Percentiles rank a stretch among this genome's conserved stretches.
These are phyloP conservation scores for Lachnellula occidentalis DNA, from an alignment of 2,329 filamentous ascomycete species.

Conservation along the genomic window DNA sequence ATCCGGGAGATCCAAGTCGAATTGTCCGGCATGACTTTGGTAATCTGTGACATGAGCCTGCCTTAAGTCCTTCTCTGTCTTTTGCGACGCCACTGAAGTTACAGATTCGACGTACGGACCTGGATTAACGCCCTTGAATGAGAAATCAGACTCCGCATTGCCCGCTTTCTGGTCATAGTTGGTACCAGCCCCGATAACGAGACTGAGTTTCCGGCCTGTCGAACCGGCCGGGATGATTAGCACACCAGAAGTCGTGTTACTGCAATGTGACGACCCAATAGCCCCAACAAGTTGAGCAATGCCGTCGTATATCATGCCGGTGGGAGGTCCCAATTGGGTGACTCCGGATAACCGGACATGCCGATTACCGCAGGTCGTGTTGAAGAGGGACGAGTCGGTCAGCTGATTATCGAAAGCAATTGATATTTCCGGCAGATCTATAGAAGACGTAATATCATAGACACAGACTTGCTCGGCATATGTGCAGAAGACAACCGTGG, in stretches of 20 bases:
- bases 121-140: conserved; percentile 45
- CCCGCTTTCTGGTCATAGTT: conserved; percentile 48
- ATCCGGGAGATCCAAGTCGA: conserved; percentile 42
- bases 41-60: conserved; percentile 39
- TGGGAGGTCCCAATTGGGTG: conserved; percentile 36
- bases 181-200: conserved; percentile 42
- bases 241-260: conserved; percentile 19
- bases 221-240: conserved; percentile 28
- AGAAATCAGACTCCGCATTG: conserved; percentile 37
- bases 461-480: conserved; percentile 36
- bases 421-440: conserved; percentile 35
- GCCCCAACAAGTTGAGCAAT: conserved; percentile 30
- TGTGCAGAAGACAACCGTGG: conserved; percentile 40
- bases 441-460: conserved; percentile 22
- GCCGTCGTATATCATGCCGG: conserved; percentile 41
- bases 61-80: conserved; percentile 31
- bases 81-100: conserved; percentile 31
- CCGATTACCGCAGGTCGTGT: conserved; percentile 31
- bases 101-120: conserved; percentile 32
- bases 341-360: conserved; percentile 32
- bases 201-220: conserved; percentile 26
- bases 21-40: conserved; percentile 33
- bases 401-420: conserved; percentile 40
- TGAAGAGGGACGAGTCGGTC: conserved; percentile 26
- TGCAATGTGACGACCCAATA: conserved; percentile 11